Base-by-base conservation (phyloP, 2,329 filamentous ascomycete genomes). In the Pseudogymnoascus sp. region DNA sequence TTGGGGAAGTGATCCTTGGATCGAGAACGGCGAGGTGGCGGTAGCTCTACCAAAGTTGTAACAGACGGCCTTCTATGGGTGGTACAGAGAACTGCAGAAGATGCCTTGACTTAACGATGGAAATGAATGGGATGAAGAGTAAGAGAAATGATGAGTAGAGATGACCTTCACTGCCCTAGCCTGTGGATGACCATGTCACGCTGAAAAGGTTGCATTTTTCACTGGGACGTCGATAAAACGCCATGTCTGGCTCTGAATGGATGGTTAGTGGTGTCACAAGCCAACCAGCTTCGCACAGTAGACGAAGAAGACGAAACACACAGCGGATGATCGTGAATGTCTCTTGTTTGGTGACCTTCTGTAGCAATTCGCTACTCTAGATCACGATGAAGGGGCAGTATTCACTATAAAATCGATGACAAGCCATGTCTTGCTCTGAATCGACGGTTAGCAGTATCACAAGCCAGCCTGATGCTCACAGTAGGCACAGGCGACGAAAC, bases 41-140 rank as follows among this genome's bases (percentile, higher is more conserved):
- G 81, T 97, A 80, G 76, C 86, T 99, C 85, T 97, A 87, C 94
- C 94, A 97, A 90, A 86, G 88, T 88, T 91, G 90, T 99, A 99
- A 99, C 94, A 95, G 92, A 91, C 83, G 78, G 77, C 80, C 85
- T 87, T 87, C 88, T 90, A 94, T 86, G 81, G 76, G 74, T 78
- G 75, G 73, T 80, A 77, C 75, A 79, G 74, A 74, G 72, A 77
- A 74, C 79, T 82, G 85, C 78, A 82, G 87, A 85, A 83, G 84
- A 81, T 80, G 85, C 80, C 87, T 88, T 90, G 89, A 95, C 93
- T 94, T 95, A 91, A 94, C 92, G 78, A 81, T 70, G 67, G 69
- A 72, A 70, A 64, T 33, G 63, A 60, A 45, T 40, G 59, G 63
- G 63, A 64, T 60, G 62, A 63, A 62, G 8, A 60, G 42, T 67